phyloP scores from a whole-genome alignment of 352 stramenopile species.

The Phytopythium mirpurense region DNA sequence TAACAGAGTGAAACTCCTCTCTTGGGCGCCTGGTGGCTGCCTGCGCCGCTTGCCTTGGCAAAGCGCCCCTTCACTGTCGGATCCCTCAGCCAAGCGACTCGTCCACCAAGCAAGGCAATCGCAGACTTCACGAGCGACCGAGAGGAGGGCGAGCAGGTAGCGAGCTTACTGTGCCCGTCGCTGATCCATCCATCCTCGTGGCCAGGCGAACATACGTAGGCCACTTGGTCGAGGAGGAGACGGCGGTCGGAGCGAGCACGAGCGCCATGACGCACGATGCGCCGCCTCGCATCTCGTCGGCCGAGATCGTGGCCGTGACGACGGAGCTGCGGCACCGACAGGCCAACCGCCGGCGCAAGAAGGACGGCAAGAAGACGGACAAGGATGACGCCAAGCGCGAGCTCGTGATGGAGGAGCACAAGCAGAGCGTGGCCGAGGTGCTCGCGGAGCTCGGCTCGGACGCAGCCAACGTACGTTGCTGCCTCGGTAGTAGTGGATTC shows the following conservation, averaged over 20 bases:
- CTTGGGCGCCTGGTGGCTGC: too few relatives aligned
- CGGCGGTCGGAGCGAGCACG: not conserved
- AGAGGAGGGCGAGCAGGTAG: too few relatives aligned
- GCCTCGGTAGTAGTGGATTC: not conserved
- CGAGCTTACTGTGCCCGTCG: too few relatives aligned
- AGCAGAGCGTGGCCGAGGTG: constrained; percentile 59
- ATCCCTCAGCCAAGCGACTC: too few relatives aligned
- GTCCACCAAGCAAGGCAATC: too few relatives aligned
- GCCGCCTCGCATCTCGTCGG: constrained; percentile 60
- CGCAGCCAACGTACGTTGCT: constrained; percentile 14
- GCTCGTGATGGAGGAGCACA: constrained; percentile 80
- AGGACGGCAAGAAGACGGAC: constrained; percentile 29
- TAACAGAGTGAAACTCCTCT: not conserved
- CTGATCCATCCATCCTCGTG: too few relatives aligned
- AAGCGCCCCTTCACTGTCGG: constrained; percentile 5
- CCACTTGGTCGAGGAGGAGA: too few relatives aligned
- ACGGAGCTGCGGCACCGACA: constrained; percentile 75
- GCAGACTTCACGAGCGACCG: too few relatives aligned
- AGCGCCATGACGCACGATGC: constrained; percentile 15
- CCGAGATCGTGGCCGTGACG: constrained; percentile 79
- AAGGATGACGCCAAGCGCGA: constrained; percentile 72
- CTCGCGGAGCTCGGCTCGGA: constrained; percentile 61
- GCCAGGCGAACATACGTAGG: not conserved
- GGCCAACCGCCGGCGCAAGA: constrained; percentile 47
- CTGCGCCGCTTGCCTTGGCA: not conserved